Conservation (phyloP, 331 rosid species). For the Stylosanthes scabra region DNA sequence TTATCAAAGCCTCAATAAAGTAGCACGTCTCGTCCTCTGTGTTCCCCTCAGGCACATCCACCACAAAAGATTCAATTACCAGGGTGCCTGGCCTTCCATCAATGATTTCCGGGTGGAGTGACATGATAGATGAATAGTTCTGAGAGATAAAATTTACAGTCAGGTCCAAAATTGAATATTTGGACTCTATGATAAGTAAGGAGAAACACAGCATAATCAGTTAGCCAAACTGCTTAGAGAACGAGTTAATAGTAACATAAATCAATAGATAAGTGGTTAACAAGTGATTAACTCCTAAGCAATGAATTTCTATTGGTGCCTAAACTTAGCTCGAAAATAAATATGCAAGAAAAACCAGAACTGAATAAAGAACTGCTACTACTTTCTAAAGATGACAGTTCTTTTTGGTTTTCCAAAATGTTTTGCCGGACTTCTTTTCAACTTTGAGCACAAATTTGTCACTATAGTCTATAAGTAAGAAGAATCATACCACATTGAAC, state of each 20-base stretch:
- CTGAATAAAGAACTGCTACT: not conserved
- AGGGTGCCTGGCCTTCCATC: conserved; percentile 96
- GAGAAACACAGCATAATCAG: not conserved
- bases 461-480: no score
- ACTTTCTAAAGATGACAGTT: not conserved
- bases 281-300: conserved; percentile 26
- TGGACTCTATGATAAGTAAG: conserved; percentile 49
- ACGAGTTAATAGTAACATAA: conserved; percentile 41
- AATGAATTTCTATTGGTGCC: conserved; percentile 8
- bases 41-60: conserved; percentile 97
- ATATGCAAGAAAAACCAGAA: conserved; percentile 14
- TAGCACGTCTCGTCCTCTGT: conserved; percentile 93
- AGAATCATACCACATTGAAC: not conserved
- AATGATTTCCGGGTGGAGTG: conserved; percentile 85
- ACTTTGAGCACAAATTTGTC: not conserved
- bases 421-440: no score
- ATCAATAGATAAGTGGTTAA: conserved; percentile 1
- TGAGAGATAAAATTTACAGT: conserved; percentile 47
- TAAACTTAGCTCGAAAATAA: not conserved
- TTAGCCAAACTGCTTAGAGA: conserved; percentile 23
- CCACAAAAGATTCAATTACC: conserved; percentile 93
- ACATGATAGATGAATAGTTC: conserved; percentile 91
- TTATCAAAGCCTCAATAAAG: conserved; percentile 89
- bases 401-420: no score
- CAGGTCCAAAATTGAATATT: conserved; percentile 35